A percentile compares a stretch with the other conserved stretches of the same genome.
phyloP scores from a whole-genome alignment of 1,139 yeast genomes.

The Geotrichum restrictum region DNA sequence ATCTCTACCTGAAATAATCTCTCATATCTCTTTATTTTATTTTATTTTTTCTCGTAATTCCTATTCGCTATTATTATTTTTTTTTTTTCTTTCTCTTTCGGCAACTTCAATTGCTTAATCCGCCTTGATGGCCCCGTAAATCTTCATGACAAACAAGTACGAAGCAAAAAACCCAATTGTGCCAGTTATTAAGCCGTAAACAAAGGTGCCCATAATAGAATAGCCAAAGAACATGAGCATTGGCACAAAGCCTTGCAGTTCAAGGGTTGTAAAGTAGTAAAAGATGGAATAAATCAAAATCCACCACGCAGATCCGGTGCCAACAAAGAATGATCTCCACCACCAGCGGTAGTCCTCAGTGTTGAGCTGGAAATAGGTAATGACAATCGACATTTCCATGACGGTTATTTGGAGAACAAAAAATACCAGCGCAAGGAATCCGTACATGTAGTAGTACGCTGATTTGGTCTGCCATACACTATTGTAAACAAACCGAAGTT shows the following conservation, averaged over 20 bases:
- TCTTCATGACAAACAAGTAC: slow-evolving; percentile 53
- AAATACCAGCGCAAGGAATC: slow-evolving; percentile 64
- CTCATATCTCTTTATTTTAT: not conserved
- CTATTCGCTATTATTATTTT: not conserved
- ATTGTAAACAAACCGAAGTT: slow-evolving; percentile 67
- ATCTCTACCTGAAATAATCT: not conserved
- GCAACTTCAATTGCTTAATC: slow-evolving; percentile 41
- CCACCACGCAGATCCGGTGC: slow-evolving; percentile 69
- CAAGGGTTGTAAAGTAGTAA: slow-evolving; percentile 47
- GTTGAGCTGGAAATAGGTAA: slow-evolving; percentile 60
- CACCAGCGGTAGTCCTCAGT: slow-evolving; percentile 72
- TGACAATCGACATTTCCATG: slow-evolving; percentile 69
- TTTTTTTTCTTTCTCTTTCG: not conserved
- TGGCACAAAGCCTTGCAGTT: slow-evolving; percentile 57
- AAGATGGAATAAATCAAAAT: slow-evolving; percentile 65
- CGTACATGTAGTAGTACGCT: slow-evolving; percentile 74
- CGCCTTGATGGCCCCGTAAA: slow-evolving; percentile 56
- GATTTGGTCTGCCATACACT: slow-evolving; percentile 79
- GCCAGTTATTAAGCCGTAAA: slow-evolving; percentile 72
- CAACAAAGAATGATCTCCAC: slow-evolving; percentile 74
- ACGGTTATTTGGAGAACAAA: slow-evolving; percentile 59
- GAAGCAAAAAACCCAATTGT: slow-evolving; percentile 68
- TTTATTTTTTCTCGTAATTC: not conserved
- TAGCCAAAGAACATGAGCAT: slow-evolving; percentile 66
- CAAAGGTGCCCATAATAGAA: slow-evolving; percentile 58